Conservation (phyloP, 768 basidiomycete genomes). For the Clavaria fumosa region DNA sequence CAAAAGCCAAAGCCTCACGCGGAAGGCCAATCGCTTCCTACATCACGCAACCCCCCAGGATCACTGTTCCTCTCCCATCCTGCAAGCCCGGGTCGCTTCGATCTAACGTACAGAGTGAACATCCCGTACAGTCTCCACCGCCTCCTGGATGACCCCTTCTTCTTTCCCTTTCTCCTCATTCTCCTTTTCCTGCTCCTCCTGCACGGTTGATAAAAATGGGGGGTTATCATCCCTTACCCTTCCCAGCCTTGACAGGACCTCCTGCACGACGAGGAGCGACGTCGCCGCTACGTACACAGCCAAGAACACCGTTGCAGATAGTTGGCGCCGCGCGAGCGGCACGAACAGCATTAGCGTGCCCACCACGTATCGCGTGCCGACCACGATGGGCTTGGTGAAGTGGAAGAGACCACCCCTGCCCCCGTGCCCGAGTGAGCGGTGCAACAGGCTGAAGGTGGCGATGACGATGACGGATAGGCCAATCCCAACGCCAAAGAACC, state of each 20-base stretch:
- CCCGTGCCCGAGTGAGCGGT: not conserved
- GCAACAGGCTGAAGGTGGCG: not conserved
- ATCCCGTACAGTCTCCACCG: no score
- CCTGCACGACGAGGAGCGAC: constrained; percentile 9
- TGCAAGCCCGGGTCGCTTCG: no score
- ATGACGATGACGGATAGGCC: not conserved
- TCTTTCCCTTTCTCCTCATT: no score
- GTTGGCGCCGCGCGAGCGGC: not conserved
- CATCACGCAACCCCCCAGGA: no score
- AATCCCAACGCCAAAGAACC: not conserved
- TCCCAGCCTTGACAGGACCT: constrained; percentile 11
- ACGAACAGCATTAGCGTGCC: not conserved
- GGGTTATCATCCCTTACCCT: no score
- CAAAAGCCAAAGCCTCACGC: no score
- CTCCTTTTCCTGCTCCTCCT: no score
- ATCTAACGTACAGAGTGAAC: no score
- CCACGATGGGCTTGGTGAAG: not conserved
- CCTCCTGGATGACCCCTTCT: no score
- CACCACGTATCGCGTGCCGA: not conserved
- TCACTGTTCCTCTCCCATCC: no score
- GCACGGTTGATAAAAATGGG: not conserved
- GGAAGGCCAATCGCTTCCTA: no score
- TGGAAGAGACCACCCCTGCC: not conserved
- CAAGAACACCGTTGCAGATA: not conserved
- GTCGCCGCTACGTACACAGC: not conserved